phyloP scores from a whole-genome alignment of 2,329 filamentous ascomycete species.

The Colletotrichum viniferum region DNA sequence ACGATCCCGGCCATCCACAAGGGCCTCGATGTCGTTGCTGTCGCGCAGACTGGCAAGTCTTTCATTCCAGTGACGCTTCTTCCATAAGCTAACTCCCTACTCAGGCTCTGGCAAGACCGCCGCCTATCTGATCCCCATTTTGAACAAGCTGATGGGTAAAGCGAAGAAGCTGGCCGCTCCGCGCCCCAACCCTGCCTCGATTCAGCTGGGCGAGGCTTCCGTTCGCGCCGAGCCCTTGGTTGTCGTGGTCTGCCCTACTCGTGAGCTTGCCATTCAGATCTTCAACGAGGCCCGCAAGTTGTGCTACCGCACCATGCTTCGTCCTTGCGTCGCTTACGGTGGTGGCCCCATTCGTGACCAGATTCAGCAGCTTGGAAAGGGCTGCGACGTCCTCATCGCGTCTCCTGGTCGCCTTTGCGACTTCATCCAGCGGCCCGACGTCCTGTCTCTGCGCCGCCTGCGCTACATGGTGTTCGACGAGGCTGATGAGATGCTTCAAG shows the following conservation, averaged over 20 bases:
- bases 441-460: constrained; percentile 76
- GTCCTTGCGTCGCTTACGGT: constrained; percentile 88
- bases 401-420: constrained; percentile 87
- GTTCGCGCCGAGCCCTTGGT: constrained; percentile 87
- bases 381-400: constrained; percentile 88
- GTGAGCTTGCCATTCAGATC: constrained; percentile 91
- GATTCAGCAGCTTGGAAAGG: constrained; percentile 73
- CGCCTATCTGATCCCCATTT: constrained; percentile 85
- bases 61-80: neutral
- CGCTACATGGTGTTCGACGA: constrained; percentile 89
- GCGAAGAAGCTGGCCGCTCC: constrained; percentile 83
- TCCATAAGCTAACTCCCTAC: neutral
- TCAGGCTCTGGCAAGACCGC: constrained; percentile 95
- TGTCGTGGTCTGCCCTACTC: constrained; percentile 82
- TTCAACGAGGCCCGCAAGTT: constrained; percentile 93
- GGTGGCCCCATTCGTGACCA: constrained; percentile 77
- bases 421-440: constrained; percentile 74
- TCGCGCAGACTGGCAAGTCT: constrained; percentile 86
- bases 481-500: constrained; percentile 87
- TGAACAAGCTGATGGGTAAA: constrained; percentile 95
- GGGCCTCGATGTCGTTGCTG: constrained; percentile 82
- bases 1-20: constrained; percentile 79
- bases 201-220: constrained; percentile 49
- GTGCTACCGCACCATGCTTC: constrained; percentile 93
- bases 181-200: constrained; percentile 69